Evolutionary conservation across 306 rosid genomes (phyloP).

Genomic region (Senna siamea): DNA sequence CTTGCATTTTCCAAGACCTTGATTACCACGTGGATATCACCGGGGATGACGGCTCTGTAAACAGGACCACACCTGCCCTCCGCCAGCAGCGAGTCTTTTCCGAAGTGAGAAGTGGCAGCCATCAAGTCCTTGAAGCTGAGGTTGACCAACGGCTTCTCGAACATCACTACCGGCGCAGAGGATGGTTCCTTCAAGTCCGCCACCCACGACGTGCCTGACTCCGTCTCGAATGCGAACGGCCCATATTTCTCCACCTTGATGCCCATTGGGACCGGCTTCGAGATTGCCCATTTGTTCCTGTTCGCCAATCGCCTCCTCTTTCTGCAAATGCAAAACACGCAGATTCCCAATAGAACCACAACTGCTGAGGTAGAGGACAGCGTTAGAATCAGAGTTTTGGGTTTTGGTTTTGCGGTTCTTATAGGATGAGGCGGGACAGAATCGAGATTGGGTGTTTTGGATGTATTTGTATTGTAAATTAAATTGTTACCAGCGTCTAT

Average conservation of each 20-base stretch:
- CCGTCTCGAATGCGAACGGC: conserved; percentile 87
- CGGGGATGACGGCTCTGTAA: conserved; percentile 79
- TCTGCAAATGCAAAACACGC: conserved; percentile 42
- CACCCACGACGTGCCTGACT: conserved; percentile 89
- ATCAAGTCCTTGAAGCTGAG: conserved; percentile 81
- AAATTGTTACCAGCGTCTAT: conserved; percentile 58
- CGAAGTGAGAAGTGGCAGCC: conserved; percentile 95
- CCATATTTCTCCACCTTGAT: conserved; percentile 82
- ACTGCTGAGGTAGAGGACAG: conserved; percentile 44
- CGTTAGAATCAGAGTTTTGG: conserved; percentile 33
- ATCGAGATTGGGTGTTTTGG: conserved; percentile 38
- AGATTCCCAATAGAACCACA: conserved; percentile 34
- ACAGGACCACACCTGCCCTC: conserved; percentile 97
- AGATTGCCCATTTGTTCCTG: conserved; percentile 90
- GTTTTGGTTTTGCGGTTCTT: conserved; percentile 29
- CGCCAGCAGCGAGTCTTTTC: conserved; percentile 86
- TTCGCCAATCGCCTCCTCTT: conserved; percentile 48
- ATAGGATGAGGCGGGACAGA: neutral
- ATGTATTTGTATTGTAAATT: conserved; percentile 23
- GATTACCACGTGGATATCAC: conserved; percentile 95
- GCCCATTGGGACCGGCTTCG: conserved; percentile 63
- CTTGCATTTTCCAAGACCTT: conserved; percentile 82
- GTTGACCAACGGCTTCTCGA: conserved; percentile 92
- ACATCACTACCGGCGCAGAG: conserved; percentile 83
- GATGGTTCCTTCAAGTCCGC: conserved; percentile 88